These are phyloP conservation scores for Kitagawia praeruptora DNA, from an alignment of 129 eudicot genomes.

Conservation along the genomic window DNA sequence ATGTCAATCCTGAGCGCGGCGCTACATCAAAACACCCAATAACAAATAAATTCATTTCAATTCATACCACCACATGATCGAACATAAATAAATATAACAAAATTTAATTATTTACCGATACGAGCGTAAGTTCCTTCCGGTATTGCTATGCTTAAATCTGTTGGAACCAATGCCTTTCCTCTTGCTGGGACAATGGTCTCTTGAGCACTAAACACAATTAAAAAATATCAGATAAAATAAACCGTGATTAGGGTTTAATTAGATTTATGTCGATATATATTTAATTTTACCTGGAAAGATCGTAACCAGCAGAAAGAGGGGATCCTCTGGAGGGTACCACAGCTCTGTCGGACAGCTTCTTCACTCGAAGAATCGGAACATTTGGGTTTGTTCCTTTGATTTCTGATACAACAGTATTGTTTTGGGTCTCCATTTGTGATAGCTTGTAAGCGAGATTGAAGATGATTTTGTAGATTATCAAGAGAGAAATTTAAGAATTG, in stretches of 20 bases:
- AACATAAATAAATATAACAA: not conserved
- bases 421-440: conserved; percentile 10
- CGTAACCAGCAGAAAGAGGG: conserved; percentile 74
- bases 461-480: not conserved
- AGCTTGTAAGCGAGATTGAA: not conserved
- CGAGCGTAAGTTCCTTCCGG: conserved; percentile 89
- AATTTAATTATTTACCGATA: conserved; percentile 28
- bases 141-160: conserved; percentile 73
- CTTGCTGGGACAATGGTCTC: conserved; percentile 63
- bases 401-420: conserved; percentile 19
- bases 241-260: not conserved
- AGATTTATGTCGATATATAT: not conserved
- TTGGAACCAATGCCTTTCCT: conserved; percentile 67
- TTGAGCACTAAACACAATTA: conserved; percentile 32
- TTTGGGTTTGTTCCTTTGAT: conserved; percentile 33
- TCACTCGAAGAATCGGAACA: conserved; percentile 35
- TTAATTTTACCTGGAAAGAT: conserved; percentile 64
- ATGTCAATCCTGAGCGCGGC: conserved; percentile 87
- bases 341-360: conserved; percentile 68
- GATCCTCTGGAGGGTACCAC: conserved; percentile 62
- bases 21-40: conserved; percentile 30
- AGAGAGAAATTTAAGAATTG: conserved; percentile 12
- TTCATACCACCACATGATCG: not conserved
- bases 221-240: not conserved
- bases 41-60: not conserved